Conservation (phyloP, 768 basidiomycete species). For the Lentinula aciculospora region DNA sequence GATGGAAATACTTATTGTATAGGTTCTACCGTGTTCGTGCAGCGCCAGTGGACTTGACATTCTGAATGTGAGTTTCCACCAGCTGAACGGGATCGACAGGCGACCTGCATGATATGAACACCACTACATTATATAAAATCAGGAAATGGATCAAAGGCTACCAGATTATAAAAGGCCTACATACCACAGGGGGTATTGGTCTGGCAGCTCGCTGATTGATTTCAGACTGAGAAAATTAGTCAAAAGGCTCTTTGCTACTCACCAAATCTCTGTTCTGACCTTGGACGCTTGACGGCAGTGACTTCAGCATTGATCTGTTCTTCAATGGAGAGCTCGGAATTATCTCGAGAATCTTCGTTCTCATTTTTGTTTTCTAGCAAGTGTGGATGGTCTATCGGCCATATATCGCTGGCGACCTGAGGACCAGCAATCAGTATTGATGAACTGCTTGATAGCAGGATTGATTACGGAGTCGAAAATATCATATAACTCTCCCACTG, state of each 20-base stretch:
- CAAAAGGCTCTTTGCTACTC: constrained; percentile 13
- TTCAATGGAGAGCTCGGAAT: constrained; percentile 48
- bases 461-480: constrained; percentile 65
- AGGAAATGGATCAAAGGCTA: no score
- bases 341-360: constrained; percentile 19
- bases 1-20: constrained; percentile 4
- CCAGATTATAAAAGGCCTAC: background rate
- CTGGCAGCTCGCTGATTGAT: constrained; percentile 59
- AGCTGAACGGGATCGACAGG: constrained; percentile 75
- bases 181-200: constrained; percentile 78
- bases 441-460: background rate
- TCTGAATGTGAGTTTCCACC: constrained; percentile 56
- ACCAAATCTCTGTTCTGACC: constrained; percentile 64
- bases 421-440: background rate
- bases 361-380: constrained; percentile 24
- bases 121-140: constrained; percentile 37
- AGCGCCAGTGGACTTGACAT: constrained; percentile 55
- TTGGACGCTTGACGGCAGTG: constrained; percentile 61
- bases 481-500: constrained; percentile 72
- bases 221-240: background rate
- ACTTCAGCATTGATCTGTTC: constrained; percentile 69
- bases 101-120: constrained; percentile 75
- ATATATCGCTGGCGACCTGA: constrained; percentile 68
- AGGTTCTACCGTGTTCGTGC: constrained; percentile 54
- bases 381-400: constrained; percentile 41